Conservation (phyloP, 306 rosid genomes). For the Cajanus cajan region DNA sequence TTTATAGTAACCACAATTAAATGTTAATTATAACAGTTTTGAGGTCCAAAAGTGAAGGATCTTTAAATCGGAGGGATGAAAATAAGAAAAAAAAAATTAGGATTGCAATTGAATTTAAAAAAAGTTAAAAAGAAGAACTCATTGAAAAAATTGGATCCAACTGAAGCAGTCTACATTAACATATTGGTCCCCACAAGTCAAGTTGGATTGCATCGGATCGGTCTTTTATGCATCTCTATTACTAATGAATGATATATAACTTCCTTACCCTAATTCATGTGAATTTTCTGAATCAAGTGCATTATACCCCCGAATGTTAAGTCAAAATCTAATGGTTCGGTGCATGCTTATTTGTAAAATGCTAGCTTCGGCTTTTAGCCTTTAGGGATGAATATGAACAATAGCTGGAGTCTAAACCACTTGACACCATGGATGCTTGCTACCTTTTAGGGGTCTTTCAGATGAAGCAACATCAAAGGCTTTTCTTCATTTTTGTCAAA, state of each 20-base stretch:
- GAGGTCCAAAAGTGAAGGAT: too few species aligned
- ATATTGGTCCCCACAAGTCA: too few species aligned
- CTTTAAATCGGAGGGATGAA: too few species aligned
- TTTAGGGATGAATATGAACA: not conserved
- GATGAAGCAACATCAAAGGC: not conserved
- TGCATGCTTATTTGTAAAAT: not conserved
- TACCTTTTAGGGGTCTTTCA: not conserved
- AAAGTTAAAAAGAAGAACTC: too few species aligned
- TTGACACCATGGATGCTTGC: not conserved
- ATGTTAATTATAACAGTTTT: too few species aligned
- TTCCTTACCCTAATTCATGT: not conserved
- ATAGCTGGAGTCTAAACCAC: not conserved
- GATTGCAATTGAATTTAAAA: too few species aligned
- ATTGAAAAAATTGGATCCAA: too few species aligned
- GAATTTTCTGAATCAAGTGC: not conserved
- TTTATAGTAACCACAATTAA: too few species aligned
- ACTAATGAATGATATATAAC: not conserved
- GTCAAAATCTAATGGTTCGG: not conserved
- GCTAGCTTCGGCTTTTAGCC: not conserved
- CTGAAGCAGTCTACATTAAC: too few species aligned
- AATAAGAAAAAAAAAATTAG: too few species aligned
- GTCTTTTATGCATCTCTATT: too few species aligned
- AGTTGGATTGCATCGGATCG: too few species aligned
- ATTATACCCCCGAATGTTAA: not conserved
- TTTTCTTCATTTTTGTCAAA: not conserved